Evolutionary conservation across 1,284 basidiomycete species (phyloP), one percentile per base, ranked within the genome.

Genomic region (Puccinia horiana): DNA sequence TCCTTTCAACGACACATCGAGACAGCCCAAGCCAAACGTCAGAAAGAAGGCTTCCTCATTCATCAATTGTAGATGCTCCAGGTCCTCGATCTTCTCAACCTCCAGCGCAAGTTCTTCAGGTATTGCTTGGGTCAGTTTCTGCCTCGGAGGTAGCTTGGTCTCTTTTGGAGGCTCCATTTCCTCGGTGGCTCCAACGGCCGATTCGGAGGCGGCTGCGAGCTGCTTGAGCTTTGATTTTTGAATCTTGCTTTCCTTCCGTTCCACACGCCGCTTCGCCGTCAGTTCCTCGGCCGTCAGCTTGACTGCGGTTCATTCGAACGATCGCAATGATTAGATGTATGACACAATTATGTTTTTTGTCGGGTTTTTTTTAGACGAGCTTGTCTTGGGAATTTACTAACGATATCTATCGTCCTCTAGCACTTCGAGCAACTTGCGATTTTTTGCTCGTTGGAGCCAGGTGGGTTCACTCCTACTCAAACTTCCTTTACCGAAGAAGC

Each of bases 401-500:
- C 87, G 84, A 84, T 86, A 81, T 76, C 87, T 85, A 78, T 87
- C 84, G 82, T 63, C 40, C 52, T 72, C 29, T 18, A 61, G 26
- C 18, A 86, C 87, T 37, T 90, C 83, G 87, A 88, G 87, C n/a
- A 91, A 89, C 85, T 93, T 93, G 56, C 93, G 82, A 80, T 91
- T 83, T 93, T 89, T 47, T 90, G 90, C 83, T 14, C 85, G 58
- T 40, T 83, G 80, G 67, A 92, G 88, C 97, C 96, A 99, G 72
- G 92, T 95, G 0, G 96, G 96, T 87, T 99, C 97, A 87, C 94
- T 96, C 78, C 97, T 88, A 52, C 93, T 95, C 72, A 99, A 88
- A 85, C 93, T 93, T 0, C 97, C 97, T 87, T 99, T 99, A 29
- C 97, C 96, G 87, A 98, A 99, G 89, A 98, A 98, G 0, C 97